Conservation (phyloP, 2,329 filamentous ascomycete species). For the Aureobasidium sp. region DNA sequence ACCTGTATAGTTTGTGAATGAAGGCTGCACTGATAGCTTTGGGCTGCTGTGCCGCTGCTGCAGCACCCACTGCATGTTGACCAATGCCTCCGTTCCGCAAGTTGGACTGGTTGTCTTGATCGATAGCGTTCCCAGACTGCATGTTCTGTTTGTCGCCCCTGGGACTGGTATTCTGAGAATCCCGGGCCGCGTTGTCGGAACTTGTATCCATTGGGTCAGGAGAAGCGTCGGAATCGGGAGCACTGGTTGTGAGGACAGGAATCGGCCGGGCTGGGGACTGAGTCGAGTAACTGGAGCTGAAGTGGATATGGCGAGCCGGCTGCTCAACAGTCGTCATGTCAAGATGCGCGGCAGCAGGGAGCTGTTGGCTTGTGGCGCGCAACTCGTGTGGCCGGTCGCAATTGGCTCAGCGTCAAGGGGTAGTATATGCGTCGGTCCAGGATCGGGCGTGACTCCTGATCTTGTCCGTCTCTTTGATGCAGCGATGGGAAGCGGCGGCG, state of each 20-base stretch:
- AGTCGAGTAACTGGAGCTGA: not conserved
- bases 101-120: conserved; percentile 26
- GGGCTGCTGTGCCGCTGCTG: conserved; percentile 77
- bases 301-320: conserved; percentile 12
- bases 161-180: conserved; percentile 40
- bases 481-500: not conserved
- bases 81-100: conserved; percentile 34
- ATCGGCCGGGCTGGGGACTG: conserved; percentile 25
- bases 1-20: conserved; percentile 99
- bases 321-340: conserved; percentile 16
- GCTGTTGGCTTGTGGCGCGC: not conserved
- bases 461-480: not conserved
- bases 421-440: not conserved
- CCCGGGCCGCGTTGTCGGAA: conserved; percentile 32
- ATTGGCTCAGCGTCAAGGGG: not conserved
- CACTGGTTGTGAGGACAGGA: conserved; percentile 45
- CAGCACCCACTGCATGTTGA: conserved; percentile 47
- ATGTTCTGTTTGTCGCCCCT: conserved; percentile 40
- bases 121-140: conserved; percentile 27
- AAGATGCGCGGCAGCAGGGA: conserved; percentile 1
- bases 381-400: not conserved
- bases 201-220: conserved; percentile 52
- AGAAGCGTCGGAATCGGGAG: conserved; percentile 37
- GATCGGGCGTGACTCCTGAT: not conserved
- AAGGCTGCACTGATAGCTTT: conserved; percentile 98